A percentile compares a stretch with the other conserved stretches of the same genome.
phyloP scores from a whole-genome alignment of 352 stramenopile species.

The Phytophthora pluvialis region DNA sequence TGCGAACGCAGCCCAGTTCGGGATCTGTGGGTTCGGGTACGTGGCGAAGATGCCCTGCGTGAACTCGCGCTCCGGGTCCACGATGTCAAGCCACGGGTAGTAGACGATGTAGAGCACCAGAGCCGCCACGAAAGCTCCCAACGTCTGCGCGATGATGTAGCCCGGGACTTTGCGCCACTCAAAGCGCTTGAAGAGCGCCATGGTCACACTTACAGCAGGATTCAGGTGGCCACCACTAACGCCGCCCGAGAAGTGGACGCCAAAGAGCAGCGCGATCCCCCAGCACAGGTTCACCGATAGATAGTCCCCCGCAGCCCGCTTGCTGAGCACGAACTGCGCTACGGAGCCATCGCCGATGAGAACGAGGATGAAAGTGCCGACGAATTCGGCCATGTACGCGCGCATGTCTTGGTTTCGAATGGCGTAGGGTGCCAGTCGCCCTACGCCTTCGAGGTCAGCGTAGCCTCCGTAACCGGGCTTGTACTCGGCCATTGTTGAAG shows the following conservation, averaged over 20 bases:
- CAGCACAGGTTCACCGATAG: constrained; percentile 61
- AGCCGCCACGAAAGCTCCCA: constrained; percentile 53
- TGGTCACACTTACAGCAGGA: constrained; percentile 58
- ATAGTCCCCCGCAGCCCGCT: constrained; percentile 53
- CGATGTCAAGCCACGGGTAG: constrained; percentile 59
- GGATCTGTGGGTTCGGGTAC: constrained; percentile 50
- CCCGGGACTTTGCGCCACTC: constrained; percentile 58
- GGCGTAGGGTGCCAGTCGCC: constrained; percentile 36
- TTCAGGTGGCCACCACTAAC: constrained; percentile 72
- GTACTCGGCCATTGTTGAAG: constrained; percentile 33
- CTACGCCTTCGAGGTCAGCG: constrained; percentile 40
- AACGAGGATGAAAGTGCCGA: constrained; percentile 70
- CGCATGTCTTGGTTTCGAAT: constrained; percentile 47
- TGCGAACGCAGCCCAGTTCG: constrained; percentile 46
- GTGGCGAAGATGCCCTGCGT: constrained; percentile 58
- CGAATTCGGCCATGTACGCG: constrained; percentile 67
- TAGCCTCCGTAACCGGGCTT: constrained; percentile 39
- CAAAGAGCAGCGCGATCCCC: constrained; percentile 69
- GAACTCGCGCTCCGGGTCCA: constrained; percentile 45
- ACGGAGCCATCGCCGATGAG: constrained; percentile 65
- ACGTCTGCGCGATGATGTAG: constrained; percentile 56
- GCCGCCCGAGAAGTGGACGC: constrained; percentile 58
- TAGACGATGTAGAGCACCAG: constrained; percentile 63
- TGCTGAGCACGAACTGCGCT: constrained; percentile 59
- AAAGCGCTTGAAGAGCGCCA: constrained; percentile 57